These are phyloP conservation scores for Wallacemonas sp. DNA, from an alignment of 208 protist species.

Conservation along the genomic window DNA sequence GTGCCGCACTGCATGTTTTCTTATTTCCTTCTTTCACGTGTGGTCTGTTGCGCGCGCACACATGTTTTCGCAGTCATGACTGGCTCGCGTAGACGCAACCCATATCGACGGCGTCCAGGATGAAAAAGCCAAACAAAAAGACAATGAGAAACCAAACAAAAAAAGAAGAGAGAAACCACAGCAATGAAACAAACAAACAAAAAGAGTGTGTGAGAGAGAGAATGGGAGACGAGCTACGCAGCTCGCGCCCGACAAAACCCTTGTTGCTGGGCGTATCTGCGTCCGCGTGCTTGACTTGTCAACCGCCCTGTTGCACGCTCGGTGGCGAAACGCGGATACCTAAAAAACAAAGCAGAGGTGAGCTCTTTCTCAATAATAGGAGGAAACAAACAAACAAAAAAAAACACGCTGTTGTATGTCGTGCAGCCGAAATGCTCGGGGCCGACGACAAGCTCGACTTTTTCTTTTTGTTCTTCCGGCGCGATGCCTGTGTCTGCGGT, in stretches of 20 bases:
- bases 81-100: too few species aligned
- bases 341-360: not conserved
- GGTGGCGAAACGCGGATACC: too few species aligned
- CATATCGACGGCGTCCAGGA: too few species aligned
- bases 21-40: too few species aligned
- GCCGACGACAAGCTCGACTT: too few species aligned
- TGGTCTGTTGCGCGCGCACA: too few species aligned
- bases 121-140: not conserved
- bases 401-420: too few species aligned
- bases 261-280: too few species aligned
- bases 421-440: too few species aligned
- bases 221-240: not conserved
- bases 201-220: conserved; percentile 7
- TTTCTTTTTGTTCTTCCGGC: not conserved
- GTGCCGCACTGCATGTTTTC: too few species aligned
- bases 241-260: not conserved
- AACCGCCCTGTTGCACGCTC: not conserved
- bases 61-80: too few species aligned
- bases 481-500: not conserved
- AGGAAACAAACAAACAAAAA: not conserved
- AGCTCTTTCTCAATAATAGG: not conserved
- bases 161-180: not conserved
- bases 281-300: not conserved
- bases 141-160: conserved; percentile 8
- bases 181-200: not conserved